Percentiles rank a stretch among this genome's conserved stretches.
Evolutionary conservation across 768 basidiomycete genomes (phyloP).

Genomic region (Pulveroboletus frians): DNA sequence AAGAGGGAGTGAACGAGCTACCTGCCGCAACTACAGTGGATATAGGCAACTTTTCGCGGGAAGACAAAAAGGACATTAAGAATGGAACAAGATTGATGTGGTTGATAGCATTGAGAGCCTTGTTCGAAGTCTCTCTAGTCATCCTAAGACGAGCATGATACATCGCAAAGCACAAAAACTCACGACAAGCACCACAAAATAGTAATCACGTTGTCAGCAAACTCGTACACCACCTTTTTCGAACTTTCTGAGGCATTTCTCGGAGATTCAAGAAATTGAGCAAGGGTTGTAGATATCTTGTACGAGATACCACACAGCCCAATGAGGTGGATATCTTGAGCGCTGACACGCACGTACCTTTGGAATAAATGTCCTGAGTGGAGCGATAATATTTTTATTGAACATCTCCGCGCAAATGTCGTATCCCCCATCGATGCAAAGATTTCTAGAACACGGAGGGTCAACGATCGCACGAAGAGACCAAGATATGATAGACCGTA

Average conservation of each 20-base stretch:
- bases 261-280: conserved; percentile 59
- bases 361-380: conserved; percentile 68
- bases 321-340: neutral
- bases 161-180: conserved; percentile 34
- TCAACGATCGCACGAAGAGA: conserved; percentile 7
- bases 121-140: conserved; percentile 84
- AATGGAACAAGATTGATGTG: conserved; percentile 74
- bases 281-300: conserved; percentile 70
- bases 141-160: conserved; percentile 17
- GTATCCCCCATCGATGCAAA: conserved; percentile 92
- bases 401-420: conserved; percentile 97
- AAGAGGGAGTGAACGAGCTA: conserved; percentile 27
- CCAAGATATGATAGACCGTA: conserved; percentile 52
- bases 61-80: conserved; percentile 82
- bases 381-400: conserved; percentile 87
- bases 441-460: conserved; percentile 52
- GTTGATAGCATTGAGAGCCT: conserved; percentile 76
- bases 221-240: conserved; percentile 74
- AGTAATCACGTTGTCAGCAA: conserved; percentile 91
- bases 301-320: neutral
- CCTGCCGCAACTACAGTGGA: conserved; percentile 78
- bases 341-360: conserved; percentile 46
- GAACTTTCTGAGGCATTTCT: conserved; percentile 63
- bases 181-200: conserved; percentile 93
- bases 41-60: conserved; percentile 62